Evolutionary conservation across 345 rosid species (phyloP).

Genomic region (Lepidium aucheri): DNA sequence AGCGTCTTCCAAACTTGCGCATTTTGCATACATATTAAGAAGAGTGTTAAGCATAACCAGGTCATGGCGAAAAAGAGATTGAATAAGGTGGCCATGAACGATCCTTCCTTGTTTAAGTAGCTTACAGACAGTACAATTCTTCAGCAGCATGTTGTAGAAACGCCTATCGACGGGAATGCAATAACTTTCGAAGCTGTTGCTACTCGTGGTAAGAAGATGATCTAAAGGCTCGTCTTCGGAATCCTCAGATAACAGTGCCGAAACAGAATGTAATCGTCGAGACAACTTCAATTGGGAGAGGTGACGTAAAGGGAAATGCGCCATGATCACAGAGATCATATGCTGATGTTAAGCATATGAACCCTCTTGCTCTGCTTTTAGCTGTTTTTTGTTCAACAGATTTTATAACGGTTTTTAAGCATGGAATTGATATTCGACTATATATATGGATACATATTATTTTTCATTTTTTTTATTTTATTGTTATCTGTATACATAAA

Average conservation of each 20-base stretch:
- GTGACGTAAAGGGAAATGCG: conserved; percentile 26
- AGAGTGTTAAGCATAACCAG: conserved; percentile 35
- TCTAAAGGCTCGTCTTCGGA: not conserved
- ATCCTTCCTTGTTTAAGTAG: conserved; percentile 30
- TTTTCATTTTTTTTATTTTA: no score
- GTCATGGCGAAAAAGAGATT: conserved; percentile 31
- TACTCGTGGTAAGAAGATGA: conserved; percentile 25
- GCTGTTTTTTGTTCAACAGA: no score
- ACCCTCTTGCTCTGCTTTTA: no score
- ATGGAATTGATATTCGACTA: no score
- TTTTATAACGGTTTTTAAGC: no score
- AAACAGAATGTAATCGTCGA: conserved; percentile 2
- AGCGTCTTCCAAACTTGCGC: conserved; percentile 41
- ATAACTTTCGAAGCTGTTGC: conserved; percentile 22
- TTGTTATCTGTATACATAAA: no score
- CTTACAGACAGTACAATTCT: conserved; percentile 37
- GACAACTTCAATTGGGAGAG: not conserved
- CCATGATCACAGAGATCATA: not conserved
- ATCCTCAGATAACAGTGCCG: not conserved
- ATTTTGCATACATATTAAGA: conserved; percentile 40
- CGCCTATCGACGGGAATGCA: conserved; percentile 27
- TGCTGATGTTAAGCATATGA: not conserved
- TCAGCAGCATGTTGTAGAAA: conserved; percentile 33
- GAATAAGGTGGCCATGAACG: conserved; percentile 33
- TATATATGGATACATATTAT: no score